Conservation (phyloP, 495 filamentous ascomycete genomes). For the Lasiosphaeria hispida region DNA sequence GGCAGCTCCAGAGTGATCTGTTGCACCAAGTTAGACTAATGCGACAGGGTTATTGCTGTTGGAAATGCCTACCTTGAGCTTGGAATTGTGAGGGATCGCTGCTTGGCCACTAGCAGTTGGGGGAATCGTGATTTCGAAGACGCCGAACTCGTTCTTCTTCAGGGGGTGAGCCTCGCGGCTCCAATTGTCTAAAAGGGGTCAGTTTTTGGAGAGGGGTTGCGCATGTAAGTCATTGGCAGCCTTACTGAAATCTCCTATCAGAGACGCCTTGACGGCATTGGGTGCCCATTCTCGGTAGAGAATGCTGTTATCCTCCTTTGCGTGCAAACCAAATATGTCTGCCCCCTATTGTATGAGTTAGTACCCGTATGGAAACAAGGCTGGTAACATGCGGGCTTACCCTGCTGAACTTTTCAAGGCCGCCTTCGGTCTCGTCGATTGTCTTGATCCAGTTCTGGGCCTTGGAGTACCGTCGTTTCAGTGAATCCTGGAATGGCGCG, state of each 20-base stretch:
- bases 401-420: slow-evolving; percentile 87
- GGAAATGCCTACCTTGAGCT: slow-evolving; percentile 72
- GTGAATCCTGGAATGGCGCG: slow-evolving; percentile 72
- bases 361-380: not conserved
- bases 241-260: slow-evolving; percentile 96
- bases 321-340: slow-evolving; percentile 81
- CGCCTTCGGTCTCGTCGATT: slow-evolving; percentile 80
- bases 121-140: slow-evolving; percentile 80
- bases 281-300: slow-evolving; percentile 96
- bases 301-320: slow-evolving; percentile 77
- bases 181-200: slow-evolving; percentile 69
- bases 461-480: slow-evolving; percentile 73
- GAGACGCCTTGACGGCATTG: slow-evolving; percentile 73
- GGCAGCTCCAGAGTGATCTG: slow-evolving; percentile 85
- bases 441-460: slow-evolving; percentile 86
- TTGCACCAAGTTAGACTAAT: not conserved
- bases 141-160: slow-evolving; percentile 80
- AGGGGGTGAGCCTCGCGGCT: slow-evolving; percentile 76
- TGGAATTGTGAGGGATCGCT: slow-evolving; percentile 87
- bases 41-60: not conserved
- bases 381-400: slow-evolving; percentile 42
- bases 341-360: slow-evolving; percentile 58
- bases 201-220: not conserved
- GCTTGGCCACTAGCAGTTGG: slow-evolving; percentile 66
- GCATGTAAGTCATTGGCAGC: slow-evolving; percentile 11